A percentile compares a stretch with the other conserved stretches of the same genome.
Conservation (phyloP, 2,329 filamentous ascomycete species). For the Hymenoscyphus salicellus region DNA sequence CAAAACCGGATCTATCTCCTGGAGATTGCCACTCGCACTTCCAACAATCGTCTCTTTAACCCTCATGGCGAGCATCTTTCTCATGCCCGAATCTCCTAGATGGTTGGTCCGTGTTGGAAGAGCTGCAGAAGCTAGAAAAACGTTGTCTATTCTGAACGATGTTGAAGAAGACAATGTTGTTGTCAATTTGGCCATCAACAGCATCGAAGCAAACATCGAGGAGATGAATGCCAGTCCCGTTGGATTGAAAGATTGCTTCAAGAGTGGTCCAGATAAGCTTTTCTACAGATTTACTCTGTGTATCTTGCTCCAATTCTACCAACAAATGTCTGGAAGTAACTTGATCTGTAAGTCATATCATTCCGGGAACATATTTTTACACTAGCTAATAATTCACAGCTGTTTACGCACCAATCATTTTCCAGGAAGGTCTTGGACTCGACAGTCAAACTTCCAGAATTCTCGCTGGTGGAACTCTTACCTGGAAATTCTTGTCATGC, state of each 20-base stretch:
- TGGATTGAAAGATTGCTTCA: conserved; percentile 41
- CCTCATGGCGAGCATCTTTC: conserved; percentile 41
- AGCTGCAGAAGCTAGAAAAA: conserved; percentile 39
- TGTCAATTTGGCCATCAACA: conserved; percentile 34
- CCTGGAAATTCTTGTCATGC: conserved; percentile 54
- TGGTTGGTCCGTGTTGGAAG: conserved; percentile 37
- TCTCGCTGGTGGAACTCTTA: conserved; percentile 46
- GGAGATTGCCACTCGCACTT: conserved; percentile 59
- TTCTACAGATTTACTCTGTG: conserved; percentile 49
- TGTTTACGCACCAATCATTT: conserved; percentile 48
- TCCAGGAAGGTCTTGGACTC: conserved; percentile 44
- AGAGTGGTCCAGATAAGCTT: conserved; percentile 47
- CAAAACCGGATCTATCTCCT: conserved; percentile 40
- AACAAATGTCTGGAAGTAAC: conserved; percentile 40
- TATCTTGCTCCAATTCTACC: conserved; percentile 46
- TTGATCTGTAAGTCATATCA: conserved; percentile 2
- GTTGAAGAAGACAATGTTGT: conserved; percentile 26
- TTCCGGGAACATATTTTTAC: neutral
- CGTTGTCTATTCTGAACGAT: conserved; percentile 36
- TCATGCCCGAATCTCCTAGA: conserved; percentile 37
- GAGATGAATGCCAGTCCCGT: conserved; percentile 50
- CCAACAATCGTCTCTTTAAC: conserved; percentile 56
- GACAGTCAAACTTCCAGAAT: conserved; percentile 49
- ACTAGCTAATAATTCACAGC: conserved; percentile 32
- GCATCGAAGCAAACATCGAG: conserved; percentile 49